Conservation (phyloP, 805 yeast species). For the Candida pseudoglaebosa region DNA sequence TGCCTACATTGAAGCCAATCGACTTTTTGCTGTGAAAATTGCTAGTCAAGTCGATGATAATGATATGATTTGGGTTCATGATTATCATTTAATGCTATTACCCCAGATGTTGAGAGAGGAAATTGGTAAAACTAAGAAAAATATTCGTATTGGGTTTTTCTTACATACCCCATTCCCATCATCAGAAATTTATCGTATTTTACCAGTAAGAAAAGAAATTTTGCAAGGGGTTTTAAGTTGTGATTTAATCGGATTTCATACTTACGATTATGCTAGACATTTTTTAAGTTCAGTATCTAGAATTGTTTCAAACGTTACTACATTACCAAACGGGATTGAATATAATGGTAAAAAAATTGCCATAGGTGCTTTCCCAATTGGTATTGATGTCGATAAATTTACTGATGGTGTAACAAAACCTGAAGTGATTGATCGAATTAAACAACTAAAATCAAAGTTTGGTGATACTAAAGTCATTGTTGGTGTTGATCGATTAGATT, state of each 20-base stretch:
- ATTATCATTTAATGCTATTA: constrained; percentile 91
- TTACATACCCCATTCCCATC: constrained; percentile 98
- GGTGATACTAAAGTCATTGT: constrained; percentile 85
- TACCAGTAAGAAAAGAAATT: constrained; percentile 93
- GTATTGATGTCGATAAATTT: constrained; percentile 93
- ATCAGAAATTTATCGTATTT: constrained; percentile 89
- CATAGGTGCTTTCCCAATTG: constrained; percentile 98
- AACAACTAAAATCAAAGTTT: constrained; percentile 54
- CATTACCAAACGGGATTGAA: constrained; percentile 88
- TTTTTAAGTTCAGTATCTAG: constrained; percentile 86
- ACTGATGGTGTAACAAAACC: constrained; percentile 67
- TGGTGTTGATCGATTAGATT: constrained; percentile 95
- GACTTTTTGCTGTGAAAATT: constrained; percentile 71
- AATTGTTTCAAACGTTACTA: constrained; percentile 66
- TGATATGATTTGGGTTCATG: constrained; percentile 97
- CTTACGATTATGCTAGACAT: constrained; percentile 98
- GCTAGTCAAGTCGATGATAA: constrained; percentile 68
- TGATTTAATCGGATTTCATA: constrained; percentile 95
- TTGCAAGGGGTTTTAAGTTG: constrained; percentile 89
- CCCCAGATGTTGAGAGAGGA: constrained; percentile 81
- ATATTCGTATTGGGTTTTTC: constrained; percentile 85
- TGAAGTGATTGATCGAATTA: constrained; percentile 62
- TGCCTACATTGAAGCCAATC: constrained; percentile 91
- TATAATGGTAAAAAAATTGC: constrained; percentile 71
- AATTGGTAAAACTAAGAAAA: constrained; percentile 44